Evolutionary conservation across 2,329 filamentous ascomycete genomes (phyloP), one percentile per base, ranked within the genome.

Genomic region (Fusarium abutilonis): DNA sequence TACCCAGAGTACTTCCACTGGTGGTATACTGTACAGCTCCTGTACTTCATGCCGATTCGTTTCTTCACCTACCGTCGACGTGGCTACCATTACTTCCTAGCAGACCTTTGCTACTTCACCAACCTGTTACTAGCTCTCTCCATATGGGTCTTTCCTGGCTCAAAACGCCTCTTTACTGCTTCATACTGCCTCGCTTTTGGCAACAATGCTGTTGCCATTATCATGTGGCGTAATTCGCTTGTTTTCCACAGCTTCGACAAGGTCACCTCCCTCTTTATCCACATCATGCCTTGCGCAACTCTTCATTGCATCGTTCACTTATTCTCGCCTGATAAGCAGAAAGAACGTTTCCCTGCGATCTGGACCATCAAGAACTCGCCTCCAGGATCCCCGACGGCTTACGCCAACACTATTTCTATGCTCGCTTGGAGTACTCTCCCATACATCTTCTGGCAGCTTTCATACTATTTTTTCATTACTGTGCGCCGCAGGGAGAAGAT

Each of bases 181-280:
- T 89, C 92, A 1, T 99, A 93, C 76, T 98, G 95, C 72, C 82
- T 99, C 31, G 91, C 93, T 9, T 96, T 92, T 73, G 95, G 95
- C 63, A 99, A 99, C 78, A 99, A 99, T 73, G 95, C 95, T 17
- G 88, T 97, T 42, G 95, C 95, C 11, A 98, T 99, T 75, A 93
- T 95, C 73, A 95, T 99, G 93, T 99, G 95, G 95, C 88, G 95
- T 64, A 99, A 99, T 76, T 97, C 93, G 29, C 86, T 99, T 72
- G 95, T 99, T 42, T 99, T 99, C 76, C 95, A 99, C 81, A 96
- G 92, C 73, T 88, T 99, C 77, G 95, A 99, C 82, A 99, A 99
- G 78, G 93, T 98, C 60, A 96, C 93, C 11, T 95, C 92, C 74
- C 83, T 99, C n/a, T 99, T 99, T 79, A 97, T 99, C 68, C 95